Base-by-base conservation (phyloP, 305 asterid genomes). In the Solanum hybrid region DNA sequence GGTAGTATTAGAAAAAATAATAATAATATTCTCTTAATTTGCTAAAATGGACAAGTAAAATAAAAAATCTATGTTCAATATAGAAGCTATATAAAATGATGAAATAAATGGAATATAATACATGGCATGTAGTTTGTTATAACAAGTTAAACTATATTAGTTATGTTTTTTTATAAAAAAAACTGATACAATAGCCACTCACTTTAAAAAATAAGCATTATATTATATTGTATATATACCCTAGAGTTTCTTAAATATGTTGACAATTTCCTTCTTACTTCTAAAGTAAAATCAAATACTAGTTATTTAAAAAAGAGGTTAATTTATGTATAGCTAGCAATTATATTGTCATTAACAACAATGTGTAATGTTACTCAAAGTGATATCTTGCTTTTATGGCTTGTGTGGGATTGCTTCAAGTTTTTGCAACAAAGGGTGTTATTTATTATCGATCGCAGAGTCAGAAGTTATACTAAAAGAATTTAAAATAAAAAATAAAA, bases 341-440 rank as follows among this genome's bases (percentile, higher is more conserved):
- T 15, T 15, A 51, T 51, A 57, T 57, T 57, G 70, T 65, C 89
- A 79, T 37, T 34, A 22, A 36, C 87, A 51, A 26, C 88, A 75
- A 90, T 34, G 83, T 85, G 81, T 11, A 26, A 79, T 91, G 90
- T 51, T 68, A 34, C 89, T 70, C 45, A 87, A 88, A 61, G 73
- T 34, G 27, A 72, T 80, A 29, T 45, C 86, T 57, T 77, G 83
- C 87, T 33, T 78, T n/a, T 33, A 10, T 78, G 27, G 41, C 41
- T 78, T 33, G 45, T 33, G 14, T 32, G 39, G 51, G 51, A 9
- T 51, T 26, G 9, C 87, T 82, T 82, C 4, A 41, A 9, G 37
- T 41, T 82, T 82, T 15, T 17, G 38, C 15, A 82, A 82, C 0
- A 34, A 33, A 20, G n/a, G 2, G 12, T 36, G 33, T 1, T 14